A percentile compares a stretch with the other conserved stretches of the same genome.
Conservation (phyloP, 352 stramenopile species). For the Phytopythium boreale region DNA sequence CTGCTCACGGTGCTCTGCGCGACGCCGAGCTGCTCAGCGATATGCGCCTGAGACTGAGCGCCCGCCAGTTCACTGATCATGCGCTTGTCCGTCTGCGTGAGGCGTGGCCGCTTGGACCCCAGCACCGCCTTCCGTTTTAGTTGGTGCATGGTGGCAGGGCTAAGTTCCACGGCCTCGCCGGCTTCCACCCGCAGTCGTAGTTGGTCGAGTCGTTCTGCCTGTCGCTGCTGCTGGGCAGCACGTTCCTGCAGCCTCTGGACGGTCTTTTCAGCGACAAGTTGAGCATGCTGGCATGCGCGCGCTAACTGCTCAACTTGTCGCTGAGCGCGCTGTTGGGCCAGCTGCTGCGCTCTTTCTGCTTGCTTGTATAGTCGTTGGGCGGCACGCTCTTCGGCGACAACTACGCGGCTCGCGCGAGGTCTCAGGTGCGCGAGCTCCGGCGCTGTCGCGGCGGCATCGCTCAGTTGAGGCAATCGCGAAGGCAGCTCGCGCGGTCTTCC, state of each 20-base stretch:
- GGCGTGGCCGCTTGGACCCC: background rate
- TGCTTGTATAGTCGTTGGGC: no score
- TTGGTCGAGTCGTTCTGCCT: background rate
- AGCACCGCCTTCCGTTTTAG: background rate
- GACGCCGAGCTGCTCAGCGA: background rate
- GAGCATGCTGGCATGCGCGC: no score
- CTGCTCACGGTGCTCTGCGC: background rate
- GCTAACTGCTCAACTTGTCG: no score
- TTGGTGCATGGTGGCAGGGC: background rate
- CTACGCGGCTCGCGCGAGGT: no score
- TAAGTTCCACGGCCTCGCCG: background rate
- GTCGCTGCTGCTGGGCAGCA: background rate
- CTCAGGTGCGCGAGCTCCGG: no score
- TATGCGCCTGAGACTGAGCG: background rate
- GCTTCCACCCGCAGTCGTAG: background rate
- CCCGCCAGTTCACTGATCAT: background rate
- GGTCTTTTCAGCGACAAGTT: no score
- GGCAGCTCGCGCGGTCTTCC: no score
- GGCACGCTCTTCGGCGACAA: no score
- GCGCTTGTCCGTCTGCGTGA: background rate
- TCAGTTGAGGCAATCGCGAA: no score
- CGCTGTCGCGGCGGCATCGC: no score
- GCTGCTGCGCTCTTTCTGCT: no score
- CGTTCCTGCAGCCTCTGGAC: background rate
- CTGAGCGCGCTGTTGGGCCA: no score